Base-by-base conservation (phyloP, 2,329 filamentous ascomycete species). In the Cyanodermella asteris region DNA sequence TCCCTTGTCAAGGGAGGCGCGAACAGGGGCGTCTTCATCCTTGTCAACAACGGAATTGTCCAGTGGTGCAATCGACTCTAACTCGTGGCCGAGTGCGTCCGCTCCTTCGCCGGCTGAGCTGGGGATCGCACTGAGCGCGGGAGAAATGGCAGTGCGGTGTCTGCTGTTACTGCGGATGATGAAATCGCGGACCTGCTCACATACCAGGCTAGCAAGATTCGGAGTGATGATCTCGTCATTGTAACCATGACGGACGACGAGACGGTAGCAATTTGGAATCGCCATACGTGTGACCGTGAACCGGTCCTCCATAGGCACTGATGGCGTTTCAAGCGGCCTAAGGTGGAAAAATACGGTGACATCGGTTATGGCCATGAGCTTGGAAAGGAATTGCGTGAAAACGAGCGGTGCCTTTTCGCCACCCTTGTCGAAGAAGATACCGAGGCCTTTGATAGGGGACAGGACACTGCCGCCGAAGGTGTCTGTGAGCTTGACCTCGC, bases 391-490 rank as follows among this genome's bases (percentile, higher is more conserved):
- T 26, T 81, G 70, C 4, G 66, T 63, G 42, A 77, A 80, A 7
- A 72, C 68, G 6, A 59, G 61, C 2, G 71, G 72, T 1, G 63
- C 64, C 5, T 60, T 59, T 18, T 64, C 59, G 21, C 74, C 73
- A 1, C 64, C 58, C 46, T 82, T 81, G 48, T 82, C 75, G 42
- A 82, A 80, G 51, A 77, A 81, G 27, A 82, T 67, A 2, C 71
- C 74, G 5, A 64, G 58, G 15, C 56, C 75, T 28, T 53, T 55
- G 26, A 64, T 61, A 0, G 49, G 50, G 15, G 53, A 56, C n/a
- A 61, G 36, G 12, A 25, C 31, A 15, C 38, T 39, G 7, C 43
- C 43, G 7, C 51, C 51, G 25, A 51, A 59, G 4, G 36, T 32
- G 4, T 45, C 34, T 0, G 50, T 45, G 5, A 58, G 44, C n/a